Evolutionary conservation across 2,329 filamentous ascomycete genomes (phyloP).

Genomic region (Waltergamsia citrina): DNA sequence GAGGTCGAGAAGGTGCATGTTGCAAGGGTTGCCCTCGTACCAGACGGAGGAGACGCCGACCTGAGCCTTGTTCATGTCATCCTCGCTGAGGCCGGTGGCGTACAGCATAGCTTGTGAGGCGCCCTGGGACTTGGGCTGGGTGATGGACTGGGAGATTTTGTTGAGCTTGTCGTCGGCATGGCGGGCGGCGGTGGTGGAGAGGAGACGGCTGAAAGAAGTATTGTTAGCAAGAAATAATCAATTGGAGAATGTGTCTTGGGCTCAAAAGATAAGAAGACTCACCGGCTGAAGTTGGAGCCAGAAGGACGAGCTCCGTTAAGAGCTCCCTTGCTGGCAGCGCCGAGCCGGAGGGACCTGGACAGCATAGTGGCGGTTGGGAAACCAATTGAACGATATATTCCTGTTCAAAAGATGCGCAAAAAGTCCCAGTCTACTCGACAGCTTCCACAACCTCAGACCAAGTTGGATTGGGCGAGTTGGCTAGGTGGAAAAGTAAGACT

Average conservation of each 20-base stretch:
- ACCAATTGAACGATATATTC: too few relatives aligned
- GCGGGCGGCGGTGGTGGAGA: slow-evolving; percentile 39
- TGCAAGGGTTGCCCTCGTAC: slow-evolving; percentile 97
- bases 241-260: too few relatives aligned
- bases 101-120: slow-evolving; percentile 99
- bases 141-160: slow-evolving; percentile 75
- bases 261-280: neutral
- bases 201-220: slow-evolving; percentile 29
- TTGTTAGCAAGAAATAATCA: neutral
- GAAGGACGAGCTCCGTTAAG: neutral
- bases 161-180: slow-evolving; percentile 54
- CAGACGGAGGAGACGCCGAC: slow-evolving; percentile 97
- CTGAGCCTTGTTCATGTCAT: slow-evolving; percentile 92
- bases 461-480: neutral
- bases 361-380: neutral
- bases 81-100: slow-evolving; percentile 78
- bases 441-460: neutral
- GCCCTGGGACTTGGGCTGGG: slow-evolving; percentile 95
- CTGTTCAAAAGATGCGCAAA: too few relatives aligned
- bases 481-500: neutral
- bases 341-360: slow-evolving; percentile 3
- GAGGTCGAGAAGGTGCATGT: slow-evolving; percentile 94
- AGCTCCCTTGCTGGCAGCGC: slow-evolving; percentile 2
- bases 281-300: neutral
- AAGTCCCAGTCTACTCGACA: neutral